A percentile compares a stretch with the other conserved stretches of the same genome.
phyloP scores from a whole-genome alignment of 2,329 filamentous ascomycete genomes.

The Eutypa lata region DNA sequence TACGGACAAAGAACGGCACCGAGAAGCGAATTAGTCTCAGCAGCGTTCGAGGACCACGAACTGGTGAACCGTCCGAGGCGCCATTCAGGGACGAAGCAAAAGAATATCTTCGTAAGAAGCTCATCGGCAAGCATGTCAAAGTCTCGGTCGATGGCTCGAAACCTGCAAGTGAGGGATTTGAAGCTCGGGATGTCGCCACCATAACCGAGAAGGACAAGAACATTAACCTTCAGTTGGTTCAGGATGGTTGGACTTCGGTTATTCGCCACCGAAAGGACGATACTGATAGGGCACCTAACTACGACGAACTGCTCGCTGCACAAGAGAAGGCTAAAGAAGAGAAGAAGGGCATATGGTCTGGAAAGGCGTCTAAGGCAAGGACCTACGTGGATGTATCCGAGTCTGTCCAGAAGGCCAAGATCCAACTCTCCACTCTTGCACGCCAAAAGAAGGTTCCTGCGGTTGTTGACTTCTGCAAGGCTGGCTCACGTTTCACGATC shows the following conservation, averaged over 20 bases:
- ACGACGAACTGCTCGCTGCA: slow-evolving; percentile 80
- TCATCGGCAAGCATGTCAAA: slow-evolving; percentile 95
- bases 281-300: slow-evolving; percentile 88
- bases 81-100: slow-evolving; percentile 92
- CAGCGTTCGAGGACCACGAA: slow-evolving; percentile 90
- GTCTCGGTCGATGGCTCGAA: slow-evolving; percentile 87
- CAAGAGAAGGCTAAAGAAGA: slow-evolving; percentile 82
- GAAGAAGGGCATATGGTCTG: slow-evolving; percentile 91
- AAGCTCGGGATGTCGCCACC: slow-evolving; percentile 92
- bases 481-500: slow-evolving; percentile 90
- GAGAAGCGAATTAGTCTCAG: slow-evolving; percentile 92
- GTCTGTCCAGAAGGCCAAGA: slow-evolving; percentile 89
- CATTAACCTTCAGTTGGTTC: slow-evolving; percentile 78
- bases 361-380: slow-evolving; percentile 80
- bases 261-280: slow-evolving; percentile 95
- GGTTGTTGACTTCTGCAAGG: slow-evolving; percentile 95
- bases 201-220: slow-evolving; percentile 83
- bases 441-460: slow-evolving; percentile 90
- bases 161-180: slow-evolving; percentile 83
- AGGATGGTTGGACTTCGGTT: slow-evolving; percentile 89
- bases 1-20: slow-evolving; percentile 77
- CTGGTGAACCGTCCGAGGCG: slow-evolving; percentile 79
- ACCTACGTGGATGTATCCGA: slow-evolving; percentile 89
- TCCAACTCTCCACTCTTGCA: slow-evolving; percentile 82
- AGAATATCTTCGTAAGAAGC: slow-evolving; percentile 87